Evolutionary conservation across 768 basidiomycete genomes (phyloP).

Genomic region (Pulveroboletus sp.): DNA sequence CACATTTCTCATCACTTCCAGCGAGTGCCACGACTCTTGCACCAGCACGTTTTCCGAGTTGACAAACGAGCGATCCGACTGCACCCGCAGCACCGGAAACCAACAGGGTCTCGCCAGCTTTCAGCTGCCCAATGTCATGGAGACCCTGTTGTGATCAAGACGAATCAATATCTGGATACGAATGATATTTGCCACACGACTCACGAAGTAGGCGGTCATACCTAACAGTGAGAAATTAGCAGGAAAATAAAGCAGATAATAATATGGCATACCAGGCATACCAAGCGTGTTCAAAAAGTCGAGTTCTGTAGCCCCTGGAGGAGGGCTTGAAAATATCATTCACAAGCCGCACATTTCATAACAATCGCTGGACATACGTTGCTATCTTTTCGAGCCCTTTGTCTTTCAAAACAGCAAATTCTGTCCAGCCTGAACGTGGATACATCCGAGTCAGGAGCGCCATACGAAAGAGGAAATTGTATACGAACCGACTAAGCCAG

Average conservation of each 20-base stretch:
- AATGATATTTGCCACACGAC: conserved; percentile 16
- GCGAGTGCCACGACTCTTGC: conserved; percentile 88
- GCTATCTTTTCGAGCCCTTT: conserved; percentile 48
- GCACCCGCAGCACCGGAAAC: conserved; percentile 92
- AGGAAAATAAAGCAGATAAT: background rate
- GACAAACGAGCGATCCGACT: conserved; percentile 81
- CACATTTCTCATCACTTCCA: conserved; percentile 79
- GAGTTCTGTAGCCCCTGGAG: conserved; percentile 58
- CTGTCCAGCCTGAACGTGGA: conserved; percentile 64
- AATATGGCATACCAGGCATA: conserved; percentile 49
- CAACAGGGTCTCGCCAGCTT: conserved; percentile 81
- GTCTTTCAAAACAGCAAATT: conserved; percentile 64
- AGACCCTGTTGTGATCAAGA: conserved; percentile 56
- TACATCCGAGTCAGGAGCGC: too few species aligned
- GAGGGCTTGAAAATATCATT: conserved; percentile 38
- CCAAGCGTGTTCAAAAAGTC: conserved; percentile 87
- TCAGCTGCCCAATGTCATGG: conserved; percentile 73
- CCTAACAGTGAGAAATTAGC: conserved; percentile 42
- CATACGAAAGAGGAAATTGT: too few species aligned
- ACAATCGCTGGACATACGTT: conserved; percentile 42
- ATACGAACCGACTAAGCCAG: conserved; percentile 55
- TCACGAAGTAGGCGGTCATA: conserved; percentile 86
- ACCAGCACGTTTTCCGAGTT: conserved; percentile 75
- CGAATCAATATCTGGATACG: conserved; percentile 4
- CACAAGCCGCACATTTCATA: background rate